These are phyloP conservation scores for Plenodomus tracheiphilus DNA, from an alignment of 2,329 filamentous ascomycete genomes.

Conservation along the genomic window DNA sequence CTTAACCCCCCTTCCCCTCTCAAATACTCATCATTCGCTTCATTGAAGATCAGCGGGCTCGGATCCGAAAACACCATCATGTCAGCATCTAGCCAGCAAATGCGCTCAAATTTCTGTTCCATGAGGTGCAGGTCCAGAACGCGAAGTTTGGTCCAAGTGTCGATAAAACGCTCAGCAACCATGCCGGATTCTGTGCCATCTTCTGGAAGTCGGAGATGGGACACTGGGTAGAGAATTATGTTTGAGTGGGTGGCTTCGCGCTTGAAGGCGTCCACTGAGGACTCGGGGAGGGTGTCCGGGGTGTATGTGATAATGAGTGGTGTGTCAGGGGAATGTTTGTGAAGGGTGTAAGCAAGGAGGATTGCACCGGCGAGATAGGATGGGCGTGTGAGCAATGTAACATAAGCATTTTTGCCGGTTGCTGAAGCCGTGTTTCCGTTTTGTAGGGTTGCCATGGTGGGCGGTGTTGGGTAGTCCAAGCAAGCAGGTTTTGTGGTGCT, in stretches of 20 bases:
- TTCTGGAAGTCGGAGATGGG: constrained; percentile 47
- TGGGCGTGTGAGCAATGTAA: constrained; percentile 56
- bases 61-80: constrained; percentile 54
- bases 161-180: constrained; percentile 57
- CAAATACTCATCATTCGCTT: constrained; percentile 39
- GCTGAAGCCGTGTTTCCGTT: background rate
- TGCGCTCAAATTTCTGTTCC: constrained; percentile 30
- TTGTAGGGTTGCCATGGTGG: constrained; percentile 12
- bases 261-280: constrained; percentile 48
- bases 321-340: constrained; percentile 50
- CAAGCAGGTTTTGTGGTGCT: background rate
- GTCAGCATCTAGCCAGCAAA: constrained; percentile 59
- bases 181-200: constrained; percentile 37
- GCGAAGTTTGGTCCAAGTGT: constrained; percentile 61
- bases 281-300: constrained; percentile 42
- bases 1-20: constrained; percentile 26
- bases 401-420: constrained; percentile 45
- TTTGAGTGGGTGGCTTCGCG: constrained; percentile 48
- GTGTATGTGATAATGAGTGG: constrained; percentile 58
- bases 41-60: constrained; percentile 45
- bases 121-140: constrained; percentile 52
- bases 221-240: constrained; percentile 46
- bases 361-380: constrained; percentile 58
- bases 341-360: constrained; percentile 54
- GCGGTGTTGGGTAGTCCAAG: background rate